Percentiles rank a stretch among this genome's conserved stretches.
phyloP scores from a whole-genome alignment of 2,329 filamentous ascomycete genomes.

The Phoma sp. region DNA sequence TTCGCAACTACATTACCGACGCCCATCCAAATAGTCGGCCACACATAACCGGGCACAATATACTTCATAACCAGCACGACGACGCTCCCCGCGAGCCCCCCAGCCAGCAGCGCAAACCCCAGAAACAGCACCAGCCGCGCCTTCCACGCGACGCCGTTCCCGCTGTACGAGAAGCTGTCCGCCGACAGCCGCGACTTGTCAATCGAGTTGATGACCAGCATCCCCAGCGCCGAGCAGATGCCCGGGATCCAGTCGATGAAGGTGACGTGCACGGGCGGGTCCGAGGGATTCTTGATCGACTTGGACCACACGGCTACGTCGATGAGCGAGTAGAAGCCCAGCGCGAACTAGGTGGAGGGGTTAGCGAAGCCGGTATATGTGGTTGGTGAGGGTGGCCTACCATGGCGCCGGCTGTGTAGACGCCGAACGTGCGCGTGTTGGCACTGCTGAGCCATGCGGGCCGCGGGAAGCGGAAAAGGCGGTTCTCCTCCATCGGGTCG shows the following conservation, averaged over 20 bases:
- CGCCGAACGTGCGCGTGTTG: constrained; percentile 67
- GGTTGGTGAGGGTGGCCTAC: constrained; percentile 52
- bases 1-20: constrained; percentile 71
- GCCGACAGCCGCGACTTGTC: constrained; percentile 70
- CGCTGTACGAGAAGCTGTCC: constrained; percentile 69
- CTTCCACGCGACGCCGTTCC: constrained; percentile 73
- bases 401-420: constrained; percentile 70
- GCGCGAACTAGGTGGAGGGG: constrained; percentile 62
- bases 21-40: constrained; percentile 71
- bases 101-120: constrained; percentile 72
- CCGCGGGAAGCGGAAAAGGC: constrained; percentile 71
- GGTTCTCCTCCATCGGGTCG: constrained; percentile 56
- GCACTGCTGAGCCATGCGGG: constrained; percentile 72
- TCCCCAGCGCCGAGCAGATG: constrained; percentile 72
- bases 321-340: constrained; percentile 73
- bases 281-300: constrained; percentile 65
- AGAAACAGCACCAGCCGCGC: constrained; percentile 71
- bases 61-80: constrained; percentile 74
- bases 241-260: constrained; percentile 76
- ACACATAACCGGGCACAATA: constrained; percentile 63
- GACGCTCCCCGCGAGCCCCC: constrained; percentile 70
- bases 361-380: not conserved
- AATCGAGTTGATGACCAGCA: constrained; percentile 76
- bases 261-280: constrained; percentile 64
- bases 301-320: constrained; percentile 70